phyloP scores from a whole-genome alignment of 176 grass and related monocot genomes.

The Alloteropsis semialata region DNA sequence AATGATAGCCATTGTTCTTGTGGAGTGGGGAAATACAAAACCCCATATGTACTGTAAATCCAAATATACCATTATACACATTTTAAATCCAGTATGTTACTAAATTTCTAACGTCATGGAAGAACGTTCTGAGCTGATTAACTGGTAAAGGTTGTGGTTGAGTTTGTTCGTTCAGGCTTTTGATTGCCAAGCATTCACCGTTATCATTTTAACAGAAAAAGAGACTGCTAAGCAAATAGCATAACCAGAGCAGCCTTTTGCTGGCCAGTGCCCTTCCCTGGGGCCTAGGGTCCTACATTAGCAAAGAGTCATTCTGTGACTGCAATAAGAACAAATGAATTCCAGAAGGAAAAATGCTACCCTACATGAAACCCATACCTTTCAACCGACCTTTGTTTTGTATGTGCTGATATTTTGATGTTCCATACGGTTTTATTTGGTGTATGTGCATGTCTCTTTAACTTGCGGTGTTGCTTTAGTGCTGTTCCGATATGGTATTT shows the following conservation, averaged over 20 bases:
- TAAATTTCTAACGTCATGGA: too few species aligned
- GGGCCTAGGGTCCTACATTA: background rate
- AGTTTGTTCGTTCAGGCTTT: slow-evolving; percentile 2
- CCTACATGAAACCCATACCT: background rate
- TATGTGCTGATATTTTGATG: background rate
- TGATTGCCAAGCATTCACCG: background rate
- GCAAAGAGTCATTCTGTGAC: background rate
- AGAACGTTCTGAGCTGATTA: background rate
- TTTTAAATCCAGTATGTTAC: too few species aligned
- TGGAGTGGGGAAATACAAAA: background rate
- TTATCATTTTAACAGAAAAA: background rate
- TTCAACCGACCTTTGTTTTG: background rate
- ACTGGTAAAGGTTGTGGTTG: background rate
- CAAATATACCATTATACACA: background rate
- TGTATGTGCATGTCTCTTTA: background rate
- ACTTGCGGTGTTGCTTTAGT: background rate
- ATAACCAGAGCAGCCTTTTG: background rate
- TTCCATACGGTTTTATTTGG: background rate
- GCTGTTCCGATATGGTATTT: background rate
- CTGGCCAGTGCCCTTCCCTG: background rate
- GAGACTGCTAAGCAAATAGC: background rate
- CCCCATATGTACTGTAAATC: slow-evolving; percentile 1
- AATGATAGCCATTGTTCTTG: background rate
- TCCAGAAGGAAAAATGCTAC: background rate
- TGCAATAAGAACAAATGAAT: background rate